Evolutionary conservation across 2,329 filamentous ascomycete genomes (phyloP), one percentile per base, ranked within the genome.

Genomic region (Trichoderma brevicompactum): DNA sequence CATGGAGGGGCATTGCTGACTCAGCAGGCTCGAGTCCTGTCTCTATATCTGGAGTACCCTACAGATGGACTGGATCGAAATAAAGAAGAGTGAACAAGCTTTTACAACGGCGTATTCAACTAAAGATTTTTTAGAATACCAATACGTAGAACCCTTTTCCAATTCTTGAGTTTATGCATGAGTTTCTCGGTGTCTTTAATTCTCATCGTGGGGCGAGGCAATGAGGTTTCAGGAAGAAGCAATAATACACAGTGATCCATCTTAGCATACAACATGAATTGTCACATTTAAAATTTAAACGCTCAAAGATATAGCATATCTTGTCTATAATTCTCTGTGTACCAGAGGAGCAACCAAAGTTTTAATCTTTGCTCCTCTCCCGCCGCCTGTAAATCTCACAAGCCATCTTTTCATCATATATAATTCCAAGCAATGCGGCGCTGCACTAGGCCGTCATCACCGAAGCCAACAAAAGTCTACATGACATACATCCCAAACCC

Each of bases 391-490:
- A 38, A 23, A 23, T 34, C 46, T n/a, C n/a, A 23, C 28, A 54
- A 28, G 17, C 19, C 36, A 49, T 46, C 41, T 28, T 28, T 44
- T 28, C 49, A 63, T 38, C 60, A 43, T 46, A 43, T 46, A 53
- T 63, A 63, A 63, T 34, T 63, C 48, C 28, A 44, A 38, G 28
- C 48, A 32, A 54, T 38, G 60, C 44, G 64, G 56, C 56, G 49
- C 56, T 65, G 64, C 50, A 55, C 64, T 61, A 61, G 48, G 56
- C 64, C 64, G 44, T 56, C 52, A 56, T 64, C 61, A 40, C 61
- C 32, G 56, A 64, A 59, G 32, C 34, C 34, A 41, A 34, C 36
- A 44, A 59, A 59, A 65, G 34, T 60, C 54, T 59, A 61, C 36
- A 38, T 61, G 49, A 59, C 43, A 38, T 53, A 55, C 64, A 55